Evolutionary conservation across 2,329 filamentous ascomycete genomes (phyloP).

Genomic region (Pestalotiopsis sp.): DNA sequence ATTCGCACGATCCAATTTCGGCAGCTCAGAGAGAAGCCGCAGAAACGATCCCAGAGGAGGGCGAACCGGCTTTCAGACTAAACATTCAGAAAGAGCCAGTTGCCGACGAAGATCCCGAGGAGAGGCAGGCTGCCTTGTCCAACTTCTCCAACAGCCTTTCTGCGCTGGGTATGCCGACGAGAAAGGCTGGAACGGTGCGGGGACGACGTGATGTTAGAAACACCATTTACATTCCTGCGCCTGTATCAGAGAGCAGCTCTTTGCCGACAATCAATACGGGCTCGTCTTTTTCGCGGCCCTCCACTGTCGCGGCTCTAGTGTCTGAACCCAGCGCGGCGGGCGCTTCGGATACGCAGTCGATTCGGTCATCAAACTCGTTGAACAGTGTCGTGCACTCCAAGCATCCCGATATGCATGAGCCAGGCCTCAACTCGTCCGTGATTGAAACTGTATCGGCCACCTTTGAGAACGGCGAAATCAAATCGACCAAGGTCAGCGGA

Average conservation of each 20-base stretch:
- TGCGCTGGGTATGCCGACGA: constrained; percentile 63
- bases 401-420: constrained; percentile 79
- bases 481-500: constrained; percentile 75
- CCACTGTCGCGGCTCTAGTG: constrained; percentile 57
- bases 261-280: constrained; percentile 41
- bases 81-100: constrained; percentile 81
- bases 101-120: constrained; percentile 75
- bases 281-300: constrained; percentile 41
- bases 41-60: constrained; percentile 51
- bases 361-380: constrained; percentile 84
- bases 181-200: constrained; percentile 76
- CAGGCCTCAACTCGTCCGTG: constrained; percentile 84
- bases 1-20: constrained; percentile 67
- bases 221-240: constrained; percentile 76
- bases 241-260: constrained; percentile 31
- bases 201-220: constrained; percentile 91
- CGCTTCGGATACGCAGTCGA: constrained; percentile 84
- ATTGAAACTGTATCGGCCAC: constrained; percentile 89
- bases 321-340: constrained; percentile 64
- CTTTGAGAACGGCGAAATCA: constrained; percentile 75
- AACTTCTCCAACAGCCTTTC: constrained; percentile 77
- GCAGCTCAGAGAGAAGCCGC: constrained; percentile 70
- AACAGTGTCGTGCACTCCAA: constrained; percentile 69
- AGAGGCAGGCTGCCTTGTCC: constrained; percentile 72
- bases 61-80: constrained; percentile 74